Percentiles rank a stretch among this genome's conserved stretches.
Conservation (phyloP, 345 rosid species). For the Hibiscus syriacus region DNA sequence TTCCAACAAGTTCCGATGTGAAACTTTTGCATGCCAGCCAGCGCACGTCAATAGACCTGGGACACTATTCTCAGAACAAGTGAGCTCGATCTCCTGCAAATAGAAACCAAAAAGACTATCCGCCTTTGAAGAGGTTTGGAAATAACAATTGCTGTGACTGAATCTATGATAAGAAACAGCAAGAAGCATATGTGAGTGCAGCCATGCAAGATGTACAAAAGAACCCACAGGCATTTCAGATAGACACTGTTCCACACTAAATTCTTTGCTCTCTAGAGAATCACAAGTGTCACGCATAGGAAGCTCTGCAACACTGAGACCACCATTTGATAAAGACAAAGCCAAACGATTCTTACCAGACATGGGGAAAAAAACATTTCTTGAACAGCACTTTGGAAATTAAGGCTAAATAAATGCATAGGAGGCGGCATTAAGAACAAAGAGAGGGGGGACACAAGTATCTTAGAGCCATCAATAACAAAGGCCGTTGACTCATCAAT, state of each 20-base stretch:
- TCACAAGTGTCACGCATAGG: constrained; percentile 65
- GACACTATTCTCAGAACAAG: constrained; percentile 57
- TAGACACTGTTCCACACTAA: constrained; percentile 45
- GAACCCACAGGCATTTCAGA: constrained; percentile 51
- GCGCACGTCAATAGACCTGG: constrained; percentile 55
- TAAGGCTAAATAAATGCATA: constrained; percentile 64
- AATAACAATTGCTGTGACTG: constrained; percentile 33
- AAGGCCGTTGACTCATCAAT: constrained; percentile 73
- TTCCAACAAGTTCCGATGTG: constrained; percentile 39
- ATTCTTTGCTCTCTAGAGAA: constrained; percentile 70
- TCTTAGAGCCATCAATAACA: constrained; percentile 65
- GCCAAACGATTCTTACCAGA: constrained; percentile 57
- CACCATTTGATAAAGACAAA: constrained; percentile 63
- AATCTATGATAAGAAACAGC: constrained; percentile 56
- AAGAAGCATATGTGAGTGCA: constrained; percentile 60
- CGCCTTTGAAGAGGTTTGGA: constrained; percentile 23
- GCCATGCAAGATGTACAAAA: constrained; percentile 63
- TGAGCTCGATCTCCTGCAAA: constrained; percentile 65
- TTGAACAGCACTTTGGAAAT: constrained; percentile 51
- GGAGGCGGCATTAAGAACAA: constrained; percentile 89
- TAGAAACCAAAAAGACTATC: constrained; percentile 46
- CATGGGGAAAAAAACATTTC: constrained; percentile 56
- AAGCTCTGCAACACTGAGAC: constrained; percentile 67
- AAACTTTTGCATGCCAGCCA: constrained; percentile 65
- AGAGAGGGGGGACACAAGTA: constrained; percentile 76